phyloP scores from a whole-genome alignment of 2,329 filamentous ascomycete genomes.

The Neofusicoccum parvum region DNA sequence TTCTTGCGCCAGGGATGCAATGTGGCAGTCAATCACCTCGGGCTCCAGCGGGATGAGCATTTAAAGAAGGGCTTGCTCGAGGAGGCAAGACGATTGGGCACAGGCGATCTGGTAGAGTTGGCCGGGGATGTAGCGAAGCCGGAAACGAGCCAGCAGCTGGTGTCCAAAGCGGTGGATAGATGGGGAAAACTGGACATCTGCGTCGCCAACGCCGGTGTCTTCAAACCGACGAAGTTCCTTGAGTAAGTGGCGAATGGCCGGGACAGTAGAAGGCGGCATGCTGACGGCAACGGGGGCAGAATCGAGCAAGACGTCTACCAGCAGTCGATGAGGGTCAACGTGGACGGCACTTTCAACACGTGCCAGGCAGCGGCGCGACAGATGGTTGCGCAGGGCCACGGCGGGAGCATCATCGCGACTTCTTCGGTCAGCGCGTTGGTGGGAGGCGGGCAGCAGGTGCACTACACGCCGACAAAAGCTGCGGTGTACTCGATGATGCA shows the following conservation, averaged over 20 bases:
- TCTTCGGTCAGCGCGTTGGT: constrained; percentile 1
- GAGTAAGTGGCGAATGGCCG: background rate
- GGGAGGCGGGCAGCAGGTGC: background rate
- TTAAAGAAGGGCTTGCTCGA: background rate
- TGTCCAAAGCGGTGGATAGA: background rate
- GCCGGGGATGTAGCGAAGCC: background rate
- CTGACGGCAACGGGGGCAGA: background rate
- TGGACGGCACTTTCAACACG: background rate
- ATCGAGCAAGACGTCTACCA: background rate
- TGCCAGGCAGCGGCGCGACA: constrained; percentile 1
- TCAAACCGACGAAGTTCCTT: background rate
- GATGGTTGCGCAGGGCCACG: background rate
- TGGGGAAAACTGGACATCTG: background rate
- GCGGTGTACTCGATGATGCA: background rate
- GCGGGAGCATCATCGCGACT: background rate
- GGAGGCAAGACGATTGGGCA: background rate
- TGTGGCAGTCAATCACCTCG: background rate
- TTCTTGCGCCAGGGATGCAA: background rate
- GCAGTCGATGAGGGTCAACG: background rate
- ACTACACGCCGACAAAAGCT: constrained; percentile 3
- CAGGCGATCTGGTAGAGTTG: background rate
- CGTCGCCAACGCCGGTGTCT: background rate
- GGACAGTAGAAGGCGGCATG: background rate
- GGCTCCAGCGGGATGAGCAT: background rate
- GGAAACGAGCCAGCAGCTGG: background rate